Evolutionary conservation across 176 grass and related monocot genomes (phyloP).

Genomic region (Eremochloa ophiuroides): DNA sequence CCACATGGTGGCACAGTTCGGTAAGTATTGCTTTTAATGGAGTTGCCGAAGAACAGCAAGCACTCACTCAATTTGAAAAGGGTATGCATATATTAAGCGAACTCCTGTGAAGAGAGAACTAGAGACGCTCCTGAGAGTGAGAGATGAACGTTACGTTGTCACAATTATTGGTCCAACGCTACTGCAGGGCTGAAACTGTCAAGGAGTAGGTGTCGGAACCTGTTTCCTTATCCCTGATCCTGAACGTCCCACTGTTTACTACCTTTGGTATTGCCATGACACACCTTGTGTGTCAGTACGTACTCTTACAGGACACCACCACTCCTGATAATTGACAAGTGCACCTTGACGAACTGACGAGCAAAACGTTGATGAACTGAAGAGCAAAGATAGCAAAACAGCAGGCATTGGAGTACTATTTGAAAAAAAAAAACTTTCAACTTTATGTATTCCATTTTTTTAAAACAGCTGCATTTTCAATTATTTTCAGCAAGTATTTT

Average conservation of each 20-base stretch:
- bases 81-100: no score
- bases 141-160: background rate
- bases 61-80: background rate
- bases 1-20: background rate
- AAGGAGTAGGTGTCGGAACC: background rate
- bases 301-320: background rate
- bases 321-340: background rate
- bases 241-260: background rate
- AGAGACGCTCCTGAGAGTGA: no score
- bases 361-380: no score
- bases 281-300: background rate
- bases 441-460: no score
- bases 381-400: background rate
- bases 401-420: background rate
- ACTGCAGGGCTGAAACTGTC: background rate
- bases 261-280: background rate
- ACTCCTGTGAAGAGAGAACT: no score
- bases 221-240: background rate
- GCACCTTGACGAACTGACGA: background rate
- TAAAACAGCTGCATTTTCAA: no score
- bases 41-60: background rate
- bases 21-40: background rate
- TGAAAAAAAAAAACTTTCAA: no score
- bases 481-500: no score
- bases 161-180: background rate